Conservation (phyloP, 805 yeast genomes). For the Vanderwaltozyma yarrowii region DNA sequence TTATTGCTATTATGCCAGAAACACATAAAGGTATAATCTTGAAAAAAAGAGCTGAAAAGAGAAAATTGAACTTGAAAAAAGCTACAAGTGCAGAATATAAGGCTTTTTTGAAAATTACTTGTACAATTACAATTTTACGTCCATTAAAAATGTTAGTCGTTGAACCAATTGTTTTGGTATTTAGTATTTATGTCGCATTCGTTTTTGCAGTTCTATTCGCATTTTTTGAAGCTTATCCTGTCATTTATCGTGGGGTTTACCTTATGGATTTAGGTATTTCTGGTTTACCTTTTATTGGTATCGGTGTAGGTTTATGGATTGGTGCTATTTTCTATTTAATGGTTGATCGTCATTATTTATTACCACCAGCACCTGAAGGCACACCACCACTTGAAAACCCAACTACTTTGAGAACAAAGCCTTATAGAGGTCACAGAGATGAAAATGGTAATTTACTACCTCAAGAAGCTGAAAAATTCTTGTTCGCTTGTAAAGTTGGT, state of each 20-base stretch:
- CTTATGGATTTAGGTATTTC: conserved; percentile 49
- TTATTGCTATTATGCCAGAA: conserved; percentile 46
- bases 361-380: conserved; percentile 54
- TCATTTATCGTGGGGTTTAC: conserved; percentile 59
- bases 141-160: conserved; percentile 60
- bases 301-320: conserved; percentile 53
- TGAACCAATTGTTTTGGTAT: conserved; percentile 67
- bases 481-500: conserved; percentile 56
- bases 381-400: conserved; percentile 35
- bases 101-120: conserved; percentile 35
- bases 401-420: conserved; percentile 16
- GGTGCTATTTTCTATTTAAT: conserved; percentile 45
- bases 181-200: conserved; percentile 62
- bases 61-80: conserved; percentile 42
- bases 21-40: conserved; percentile 63
- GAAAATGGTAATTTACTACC: conserved; percentile 43
- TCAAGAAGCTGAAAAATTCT: conserved; percentile 51
- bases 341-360: conserved; percentile 40
- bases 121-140: conserved; percentile 43
- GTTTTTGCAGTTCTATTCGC: conserved; percentile 71
- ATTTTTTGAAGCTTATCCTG: conserved; percentile 41
- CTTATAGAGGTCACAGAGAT: conserved; percentile 37
- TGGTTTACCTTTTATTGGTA: conserved; percentile 62
- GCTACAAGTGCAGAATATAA: conserved; percentile 25
- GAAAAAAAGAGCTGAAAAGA: conserved; percentile 46